Evolutionary conservation across 495 filamentous ascomycete genomes (phyloP), one percentile per base, ranked within the genome.

Genomic region (Aspergillus saccharolyticus): DNA sequence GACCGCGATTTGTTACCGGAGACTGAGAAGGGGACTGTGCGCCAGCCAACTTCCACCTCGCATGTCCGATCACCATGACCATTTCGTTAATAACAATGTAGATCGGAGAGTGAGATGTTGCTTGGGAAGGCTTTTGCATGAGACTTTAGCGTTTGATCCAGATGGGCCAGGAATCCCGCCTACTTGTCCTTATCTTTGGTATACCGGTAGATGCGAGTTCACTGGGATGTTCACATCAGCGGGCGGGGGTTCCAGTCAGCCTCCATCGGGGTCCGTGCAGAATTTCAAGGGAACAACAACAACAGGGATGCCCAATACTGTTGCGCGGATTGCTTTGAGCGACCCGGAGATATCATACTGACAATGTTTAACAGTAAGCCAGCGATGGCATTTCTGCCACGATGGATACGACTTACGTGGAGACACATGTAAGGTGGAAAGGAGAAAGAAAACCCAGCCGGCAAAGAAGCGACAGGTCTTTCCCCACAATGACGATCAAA

Each of bases 21-120:
- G 58, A 44, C 61, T 58, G 60, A 55, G 58, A 54, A 63, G 59
- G 54, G 64, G 57, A 60, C 58, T 62, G 64, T 60, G 64, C 61
- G 61, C 53, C 42, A 42, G 22, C 50, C 25, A 59, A 42, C 28
- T 53, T 28, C 28, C 52, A 44, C 55, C 30, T 30, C 56, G 56
- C 61, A 60, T 58, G 48, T 59, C 46, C 10, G 48, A 42, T 52
- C 48, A 24, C 46, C 46, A 25, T 25, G 6, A 28, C 46, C 25
- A 15, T 28, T 25, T n/a, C 21, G 20, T 21, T 15, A 8, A 46
- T 18, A 12, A 46, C 15, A 18, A 22, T 22, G 18, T 19, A 16
- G 44, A 46, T 19, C 21, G 3, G n/a, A 46, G 44, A 46, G 33
- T 2, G 12, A 12, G 33, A 39, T 8, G 33, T 15, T 39, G 33